Percentiles rank a stretch among this genome's conserved stretches.
Conservation (phyloP, 1,284 basidiomycete species). For the Malassezia nana region DNA sequence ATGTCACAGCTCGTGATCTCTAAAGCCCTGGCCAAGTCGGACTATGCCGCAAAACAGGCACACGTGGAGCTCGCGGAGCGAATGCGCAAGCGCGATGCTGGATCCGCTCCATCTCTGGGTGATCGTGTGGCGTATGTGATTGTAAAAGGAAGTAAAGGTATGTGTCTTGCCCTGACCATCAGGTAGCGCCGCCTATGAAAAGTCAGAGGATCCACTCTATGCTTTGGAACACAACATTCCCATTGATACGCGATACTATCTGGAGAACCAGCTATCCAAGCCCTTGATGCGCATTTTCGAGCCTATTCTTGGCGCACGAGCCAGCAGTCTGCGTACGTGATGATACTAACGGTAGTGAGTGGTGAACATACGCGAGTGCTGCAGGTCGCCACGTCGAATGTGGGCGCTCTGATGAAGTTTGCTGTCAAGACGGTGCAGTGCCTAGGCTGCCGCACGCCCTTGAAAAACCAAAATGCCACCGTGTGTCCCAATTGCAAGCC, state of each 20-base stretch:
- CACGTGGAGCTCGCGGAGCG: slow-evolving; percentile 46
- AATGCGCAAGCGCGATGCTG: slow-evolving; percentile 47
- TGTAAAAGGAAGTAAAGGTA: slow-evolving; percentile 44
- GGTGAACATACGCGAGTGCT: slow-evolving; percentile 46
- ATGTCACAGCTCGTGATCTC: slow-evolving; percentile 48
- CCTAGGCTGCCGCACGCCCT: slow-evolving; percentile 44
- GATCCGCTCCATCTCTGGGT: slow-evolving; percentile 44
- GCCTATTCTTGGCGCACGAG: slow-evolving; percentile 43
- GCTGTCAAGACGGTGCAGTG: slow-evolving; percentile 45
- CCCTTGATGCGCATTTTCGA: slow-evolving; percentile 48
- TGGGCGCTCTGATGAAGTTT: slow-evolving; percentile 48
- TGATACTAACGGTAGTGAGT: slow-evolving; percentile 16
- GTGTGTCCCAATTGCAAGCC: slow-evolving; percentile 45
- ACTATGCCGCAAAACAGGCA: slow-evolving; percentile 47
- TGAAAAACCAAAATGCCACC: slow-evolving; percentile 34
- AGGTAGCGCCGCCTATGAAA: slow-evolving; percentile 41
- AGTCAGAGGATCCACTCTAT: slow-evolving; percentile 46
- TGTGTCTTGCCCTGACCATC: neutral
- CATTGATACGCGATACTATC: slow-evolving; percentile 48
- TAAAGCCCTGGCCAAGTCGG: slow-evolving; percentile 44
- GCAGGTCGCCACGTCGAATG: slow-evolving; percentile 43
- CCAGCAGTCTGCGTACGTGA: slow-evolving; percentile 26
- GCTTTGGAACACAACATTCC: slow-evolving; percentile 48
- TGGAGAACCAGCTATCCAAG: slow-evolving; percentile 47
- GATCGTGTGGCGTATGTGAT: slow-evolving; percentile 48